phyloP scores from a whole-genome alignment of 805 yeast species.

The Metschnikowia reukaufii region DNA sequence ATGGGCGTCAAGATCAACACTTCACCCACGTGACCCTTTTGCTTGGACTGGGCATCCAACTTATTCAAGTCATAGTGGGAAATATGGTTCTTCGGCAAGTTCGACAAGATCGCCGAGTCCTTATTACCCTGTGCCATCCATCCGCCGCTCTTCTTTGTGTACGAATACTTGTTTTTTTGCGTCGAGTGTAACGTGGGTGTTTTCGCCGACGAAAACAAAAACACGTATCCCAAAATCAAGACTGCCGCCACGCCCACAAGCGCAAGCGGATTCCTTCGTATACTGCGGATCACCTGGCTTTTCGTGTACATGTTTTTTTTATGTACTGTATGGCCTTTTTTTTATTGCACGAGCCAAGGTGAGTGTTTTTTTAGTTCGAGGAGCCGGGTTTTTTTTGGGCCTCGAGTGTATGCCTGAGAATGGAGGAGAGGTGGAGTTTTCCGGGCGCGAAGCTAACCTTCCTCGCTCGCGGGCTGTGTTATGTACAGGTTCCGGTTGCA shows the following conservation, averaged over 20 bases:
- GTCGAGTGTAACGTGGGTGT: slow-evolving; percentile 13
- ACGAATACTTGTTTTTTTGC: slow-evolving; percentile 42
- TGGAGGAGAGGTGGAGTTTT: neutral
- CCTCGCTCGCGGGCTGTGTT: no score
- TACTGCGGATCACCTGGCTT: slow-evolving; percentile 39
- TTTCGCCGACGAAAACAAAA: slow-evolving; percentile 26
- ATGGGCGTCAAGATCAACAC: slow-evolving; percentile 88
- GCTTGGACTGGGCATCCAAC: slow-evolving; percentile 67
- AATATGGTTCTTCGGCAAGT: slow-evolving; percentile 69
- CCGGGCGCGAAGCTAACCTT: no score
- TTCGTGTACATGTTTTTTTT: slow-evolving; percentile 17
- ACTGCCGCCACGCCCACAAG: slow-evolving; percentile 48
- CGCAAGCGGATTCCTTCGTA: slow-evolving; percentile 60
- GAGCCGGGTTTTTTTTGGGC: neutral
- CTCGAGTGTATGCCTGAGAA: neutral
- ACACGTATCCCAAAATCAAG: slow-evolving; percentile 42
- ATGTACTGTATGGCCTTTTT: neutral
- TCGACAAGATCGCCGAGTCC: slow-evolving; percentile 57
- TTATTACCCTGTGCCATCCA: slow-evolving; percentile 48
- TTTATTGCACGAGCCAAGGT: no score
- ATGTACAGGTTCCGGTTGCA: no score
- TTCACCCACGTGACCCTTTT: slow-evolving; percentile 75
- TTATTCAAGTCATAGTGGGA: slow-evolving; percentile 83
- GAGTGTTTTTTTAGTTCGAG: neutral
- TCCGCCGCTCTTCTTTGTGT: slow-evolving; percentile 44